Evolutionary conservation across 805 yeast genomes (phyloP).

Genomic region (Saturnispora sanitii): DNA sequence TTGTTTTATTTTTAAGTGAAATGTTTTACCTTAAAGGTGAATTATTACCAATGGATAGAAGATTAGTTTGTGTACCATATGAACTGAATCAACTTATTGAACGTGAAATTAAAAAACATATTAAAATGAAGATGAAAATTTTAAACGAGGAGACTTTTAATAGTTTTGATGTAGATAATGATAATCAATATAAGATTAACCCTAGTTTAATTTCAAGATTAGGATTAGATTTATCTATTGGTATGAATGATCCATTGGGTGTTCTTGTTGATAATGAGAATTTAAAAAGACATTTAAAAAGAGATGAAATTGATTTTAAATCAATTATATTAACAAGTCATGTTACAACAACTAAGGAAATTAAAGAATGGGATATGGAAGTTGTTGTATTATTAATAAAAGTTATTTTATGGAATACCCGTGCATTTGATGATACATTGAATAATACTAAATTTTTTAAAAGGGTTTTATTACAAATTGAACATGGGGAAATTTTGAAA

Average conservation of each 20-base stretch:
- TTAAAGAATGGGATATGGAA: conserved; percentile 82
- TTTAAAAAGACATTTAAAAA: not conserved
- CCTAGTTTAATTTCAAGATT: too few relatives aligned
- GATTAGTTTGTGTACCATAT: conserved; percentile 23
- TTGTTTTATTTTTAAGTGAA: conserved; percentile 56
- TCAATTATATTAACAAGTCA: conserved; percentile 55
- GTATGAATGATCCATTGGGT: not conserved
- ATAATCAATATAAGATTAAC: too few relatives aligned
- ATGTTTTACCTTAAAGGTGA: conserved; percentile 43
- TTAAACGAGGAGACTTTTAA: too few relatives aligned
- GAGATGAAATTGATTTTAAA: conserved; percentile 50
- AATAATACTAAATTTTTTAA: conserved; percentile 80
- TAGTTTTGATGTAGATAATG: too few relatives aligned
- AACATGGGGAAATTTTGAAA: too few relatives aligned
- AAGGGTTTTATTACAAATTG: too few relatives aligned
- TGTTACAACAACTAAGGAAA: conserved; percentile 71
- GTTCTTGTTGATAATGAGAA: not conserved
- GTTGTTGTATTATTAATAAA: conserved; percentile 58
- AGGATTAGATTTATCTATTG: too few relatives aligned
- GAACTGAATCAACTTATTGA: conserved; percentile 24
- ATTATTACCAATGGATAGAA: conserved; percentile 39
- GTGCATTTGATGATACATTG: conserved; percentile 64
- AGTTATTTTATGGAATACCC: conserved; percentile 72
- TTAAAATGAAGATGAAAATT: conserved; percentile 9
- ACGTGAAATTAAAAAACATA: conserved; percentile 21